phyloP scores from a whole-genome alignment of 805 yeast genomes.

The Brettanomyces nanus region DNA sequence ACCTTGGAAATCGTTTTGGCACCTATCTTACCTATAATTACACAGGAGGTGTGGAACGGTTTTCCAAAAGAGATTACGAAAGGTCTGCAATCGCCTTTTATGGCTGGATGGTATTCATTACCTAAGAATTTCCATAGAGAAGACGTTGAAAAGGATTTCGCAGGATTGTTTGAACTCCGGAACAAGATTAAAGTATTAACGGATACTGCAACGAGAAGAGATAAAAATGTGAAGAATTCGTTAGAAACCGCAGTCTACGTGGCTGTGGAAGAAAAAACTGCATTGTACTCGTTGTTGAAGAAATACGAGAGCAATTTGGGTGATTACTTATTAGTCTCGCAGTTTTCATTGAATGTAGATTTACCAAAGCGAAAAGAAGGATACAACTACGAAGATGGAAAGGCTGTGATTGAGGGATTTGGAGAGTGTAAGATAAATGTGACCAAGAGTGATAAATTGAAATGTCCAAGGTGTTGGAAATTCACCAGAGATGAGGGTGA shows the following conservation, averaged over 20 bases:
- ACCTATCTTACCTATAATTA: conserved; percentile 75
- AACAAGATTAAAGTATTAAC: conserved; percentile 41
- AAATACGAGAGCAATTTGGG: conserved; percentile 36
- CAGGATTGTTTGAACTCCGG: conserved; percentile 37
- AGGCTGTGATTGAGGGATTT: conserved; percentile 23
- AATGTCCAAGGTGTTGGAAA: conserved; percentile 97
- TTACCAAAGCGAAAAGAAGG: conserved; percentile 4
- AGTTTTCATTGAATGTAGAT: conserved; percentile 31
- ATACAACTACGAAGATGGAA: conserved; percentile 22
- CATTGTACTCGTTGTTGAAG: conserved; percentile 12
- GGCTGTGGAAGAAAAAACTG: conserved; percentile 8
- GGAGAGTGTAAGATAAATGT: conserved; percentile 28
- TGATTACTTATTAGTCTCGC: conserved; percentile 59
- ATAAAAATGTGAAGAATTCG: conserved; percentile 44
- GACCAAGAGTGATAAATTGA: conserved; percentile 30
- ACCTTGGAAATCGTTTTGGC: conserved; percentile 61
- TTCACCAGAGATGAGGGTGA: conserved; percentile 44
- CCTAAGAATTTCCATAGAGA: conserved; percentile 15
- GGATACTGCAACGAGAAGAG: conserved; percentile 49
- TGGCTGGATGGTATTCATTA: conserved; percentile 31
- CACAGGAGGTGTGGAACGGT: conserved; percentile 83
- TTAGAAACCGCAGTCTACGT: conserved; percentile 47
- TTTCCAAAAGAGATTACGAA: conserved; percentile 29
- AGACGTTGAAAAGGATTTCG: conserved; percentile 36
- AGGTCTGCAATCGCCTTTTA: conserved; percentile 36